Conservation (phyloP, 2,329 filamentous ascomycete genomes). For the Colletotrichum paranaense region DNA sequence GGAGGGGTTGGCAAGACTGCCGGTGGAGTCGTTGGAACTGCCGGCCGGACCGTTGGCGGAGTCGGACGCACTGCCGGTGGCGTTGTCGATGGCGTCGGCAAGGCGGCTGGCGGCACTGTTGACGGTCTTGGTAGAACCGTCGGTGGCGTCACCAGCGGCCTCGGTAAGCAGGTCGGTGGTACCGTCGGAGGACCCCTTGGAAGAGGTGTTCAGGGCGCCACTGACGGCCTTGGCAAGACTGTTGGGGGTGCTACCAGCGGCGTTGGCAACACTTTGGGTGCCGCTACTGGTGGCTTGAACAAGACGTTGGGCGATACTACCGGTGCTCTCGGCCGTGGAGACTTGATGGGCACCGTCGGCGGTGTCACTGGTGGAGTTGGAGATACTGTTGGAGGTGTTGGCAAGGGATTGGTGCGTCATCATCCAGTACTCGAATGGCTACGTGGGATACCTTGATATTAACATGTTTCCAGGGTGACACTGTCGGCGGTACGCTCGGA, state of each 20-base stretch:
- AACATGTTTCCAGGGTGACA: slow-evolving; percentile 10
- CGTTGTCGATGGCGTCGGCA: slow-evolving; percentile 10
- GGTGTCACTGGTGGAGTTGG: slow-evolving; percentile 24
- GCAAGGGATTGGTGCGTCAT: slow-evolving; percentile 27
- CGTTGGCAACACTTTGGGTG: slow-evolving; percentile 25
- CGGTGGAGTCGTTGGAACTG: slow-evolving; percentile 12
- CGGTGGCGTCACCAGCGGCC: slow-evolving; percentile 14
- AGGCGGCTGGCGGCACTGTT: slow-evolving; percentile 7
- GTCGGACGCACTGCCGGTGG: slow-evolving; percentile 5
- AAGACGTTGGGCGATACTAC: slow-evolving; percentile 28
- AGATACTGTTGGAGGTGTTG: slow-evolving; percentile 30
- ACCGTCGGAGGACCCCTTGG: slow-evolving; percentile 18
- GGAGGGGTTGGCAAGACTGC: slow-evolving; percentile 13
- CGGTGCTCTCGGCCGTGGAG: slow-evolving; percentile 23
- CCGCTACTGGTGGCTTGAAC: slow-evolving; percentile 15
- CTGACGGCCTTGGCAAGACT: slow-evolving; percentile 18
- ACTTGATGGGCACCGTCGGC: slow-evolving; percentile 22
- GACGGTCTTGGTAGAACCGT: slow-evolving; percentile 11
- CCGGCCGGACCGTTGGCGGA: slow-evolving; percentile 11
- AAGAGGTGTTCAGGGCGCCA: neutral
- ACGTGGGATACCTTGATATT: neutral
- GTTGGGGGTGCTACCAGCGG: slow-evolving; percentile 21
- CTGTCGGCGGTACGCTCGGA: slow-evolving; percentile 28
- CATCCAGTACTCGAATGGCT: neutral
- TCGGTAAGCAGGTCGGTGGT: slow-evolving; percentile 19